Evolutionary conservation across 1,284 basidiomycete genomes (phyloP).

Genomic region (Tilletiopsis washingtonensis): DNA sequence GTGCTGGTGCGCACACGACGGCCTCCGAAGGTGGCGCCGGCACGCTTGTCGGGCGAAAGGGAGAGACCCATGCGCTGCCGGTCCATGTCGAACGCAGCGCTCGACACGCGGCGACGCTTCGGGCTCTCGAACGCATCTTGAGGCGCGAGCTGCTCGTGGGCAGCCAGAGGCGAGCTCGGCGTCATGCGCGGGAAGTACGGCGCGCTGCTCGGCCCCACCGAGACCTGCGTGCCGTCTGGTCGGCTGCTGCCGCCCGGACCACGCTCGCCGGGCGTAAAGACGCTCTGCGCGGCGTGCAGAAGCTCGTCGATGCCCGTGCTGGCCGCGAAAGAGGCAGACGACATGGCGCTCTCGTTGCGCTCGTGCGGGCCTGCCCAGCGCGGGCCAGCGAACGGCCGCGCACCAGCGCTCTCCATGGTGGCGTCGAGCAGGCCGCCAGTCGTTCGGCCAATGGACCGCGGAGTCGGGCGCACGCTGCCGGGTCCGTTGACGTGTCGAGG

Average conservation of each 20-base stretch:
- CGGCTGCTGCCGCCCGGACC: not conserved
- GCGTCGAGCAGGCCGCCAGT: not conserved
- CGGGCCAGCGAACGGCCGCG: not conserved
- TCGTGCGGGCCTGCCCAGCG: not conserved
- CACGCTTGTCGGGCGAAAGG: not conserved
- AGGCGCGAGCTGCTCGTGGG: too few species aligned
- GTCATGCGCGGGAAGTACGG: not conserved
- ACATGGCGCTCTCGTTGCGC: slow-evolving; percentile 9
- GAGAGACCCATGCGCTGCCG: not conserved
- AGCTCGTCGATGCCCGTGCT: slow-evolving; percentile 41
- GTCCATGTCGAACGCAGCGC: slow-evolving; percentile 12
- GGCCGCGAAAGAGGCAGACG: slow-evolving; percentile 21
- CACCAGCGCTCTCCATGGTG: not conserved
- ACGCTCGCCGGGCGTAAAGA: slow-evolving; percentile 27
- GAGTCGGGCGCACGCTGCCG: not conserved
- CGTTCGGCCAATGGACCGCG: not conserved
- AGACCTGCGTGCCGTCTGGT: not conserved
- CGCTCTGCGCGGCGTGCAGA: slow-evolving; percentile 42
- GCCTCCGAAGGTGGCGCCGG: not conserved
- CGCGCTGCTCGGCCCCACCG: not conserved
- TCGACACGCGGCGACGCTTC: slow-evolving; percentile 38
- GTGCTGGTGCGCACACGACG: slow-evolving; percentile 16
- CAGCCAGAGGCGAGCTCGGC: too few species aligned
- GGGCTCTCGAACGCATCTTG: slow-evolving; percentile 25
- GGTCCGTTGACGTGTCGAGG: not conserved